These are phyloP conservation scores for Cyclanthera cordifolia DNA, from an alignment of 306 rosid genomes.

Conservation along the genomic window DNA sequence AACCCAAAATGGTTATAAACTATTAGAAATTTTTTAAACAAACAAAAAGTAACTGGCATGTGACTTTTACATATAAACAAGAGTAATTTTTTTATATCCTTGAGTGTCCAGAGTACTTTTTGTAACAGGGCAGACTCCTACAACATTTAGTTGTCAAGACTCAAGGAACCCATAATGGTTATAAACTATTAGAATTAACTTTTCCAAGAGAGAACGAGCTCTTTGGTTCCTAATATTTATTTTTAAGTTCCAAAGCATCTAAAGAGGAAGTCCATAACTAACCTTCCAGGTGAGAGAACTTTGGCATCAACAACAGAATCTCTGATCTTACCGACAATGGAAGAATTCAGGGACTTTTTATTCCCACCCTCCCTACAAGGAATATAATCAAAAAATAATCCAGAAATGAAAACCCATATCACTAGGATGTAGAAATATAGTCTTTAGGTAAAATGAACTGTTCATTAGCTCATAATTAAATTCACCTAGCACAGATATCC, in stretches of 20 bases:
- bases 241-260: constrained; percentile 26
- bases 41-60: no score
- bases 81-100: no score
- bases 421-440: no score
- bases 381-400: background rate
- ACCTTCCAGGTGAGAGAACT: constrained; percentile 40
- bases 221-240: constrained; percentile 32
- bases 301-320: constrained; percentile 32
- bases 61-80: no score
- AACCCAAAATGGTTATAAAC: no score
- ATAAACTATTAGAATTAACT: background rate
- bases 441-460: background rate
- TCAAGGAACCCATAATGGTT: no score
- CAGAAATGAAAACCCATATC: background rate
- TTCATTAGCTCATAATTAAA: background rate
- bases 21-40: no score
- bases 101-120: no score
- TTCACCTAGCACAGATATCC: constrained; percentile 27
- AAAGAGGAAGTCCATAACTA: constrained; percentile 15
- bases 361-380: constrained; percentile 35
- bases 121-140: no score
- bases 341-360: constrained; percentile 31
- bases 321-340: constrained; percentile 29
- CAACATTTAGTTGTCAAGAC: no score
- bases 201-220: background rate